Conservation (phyloP, 306 rosid genomes). For the Vicia faba region DNA sequence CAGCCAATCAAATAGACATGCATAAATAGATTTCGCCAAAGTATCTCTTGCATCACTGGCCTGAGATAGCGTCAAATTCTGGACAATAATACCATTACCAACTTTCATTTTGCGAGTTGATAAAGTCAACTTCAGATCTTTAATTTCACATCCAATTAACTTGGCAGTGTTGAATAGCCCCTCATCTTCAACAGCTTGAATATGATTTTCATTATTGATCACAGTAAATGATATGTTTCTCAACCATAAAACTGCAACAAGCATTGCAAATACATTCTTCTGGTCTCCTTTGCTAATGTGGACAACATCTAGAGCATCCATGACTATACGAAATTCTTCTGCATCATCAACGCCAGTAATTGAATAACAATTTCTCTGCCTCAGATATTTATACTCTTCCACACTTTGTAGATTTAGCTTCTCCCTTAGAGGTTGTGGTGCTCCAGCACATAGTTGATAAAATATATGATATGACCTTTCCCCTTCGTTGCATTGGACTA, state of each 20-base stretch:
- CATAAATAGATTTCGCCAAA: too few species aligned
- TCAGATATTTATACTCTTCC: slow-evolving; percentile 79
- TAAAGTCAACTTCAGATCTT: too few species aligned
- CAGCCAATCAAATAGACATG: too few species aligned
- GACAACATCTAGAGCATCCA: slow-evolving; percentile 94
- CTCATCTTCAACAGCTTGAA: slow-evolving; percentile 80
- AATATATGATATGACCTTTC: too few species aligned
- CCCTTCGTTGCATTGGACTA: too few species aligned
- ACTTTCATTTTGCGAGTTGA: too few species aligned
- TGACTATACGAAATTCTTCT: slow-evolving; percentile 76
- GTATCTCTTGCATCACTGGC: too few species aligned
- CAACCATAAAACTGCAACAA: slow-evolving; percentile 96
- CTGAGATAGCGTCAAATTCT: too few species aligned
- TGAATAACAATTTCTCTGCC: slow-evolving; percentile 85
- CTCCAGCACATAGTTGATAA: slow-evolving; percentile 99
- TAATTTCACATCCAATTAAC: slow-evolving; percentile 76
- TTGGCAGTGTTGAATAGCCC: slow-evolving; percentile 68
- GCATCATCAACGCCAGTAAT: slow-evolving; percentile 81
- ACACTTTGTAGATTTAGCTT: slow-evolving; percentile 70
- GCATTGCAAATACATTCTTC: slow-evolving; percentile 94
- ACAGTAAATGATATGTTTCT: slow-evolving; percentile 82
- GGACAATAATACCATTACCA: too few species aligned
- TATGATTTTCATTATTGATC: slow-evolving; percentile 93
- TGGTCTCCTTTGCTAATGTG: slow-evolving; percentile 87
- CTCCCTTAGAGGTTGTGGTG: slow-evolving; percentile 73